These are phyloP conservation scores for Phytopythium helicoides DNA, from an alignment of 352 stramenopile species.

Conservation along the genomic window DNA sequence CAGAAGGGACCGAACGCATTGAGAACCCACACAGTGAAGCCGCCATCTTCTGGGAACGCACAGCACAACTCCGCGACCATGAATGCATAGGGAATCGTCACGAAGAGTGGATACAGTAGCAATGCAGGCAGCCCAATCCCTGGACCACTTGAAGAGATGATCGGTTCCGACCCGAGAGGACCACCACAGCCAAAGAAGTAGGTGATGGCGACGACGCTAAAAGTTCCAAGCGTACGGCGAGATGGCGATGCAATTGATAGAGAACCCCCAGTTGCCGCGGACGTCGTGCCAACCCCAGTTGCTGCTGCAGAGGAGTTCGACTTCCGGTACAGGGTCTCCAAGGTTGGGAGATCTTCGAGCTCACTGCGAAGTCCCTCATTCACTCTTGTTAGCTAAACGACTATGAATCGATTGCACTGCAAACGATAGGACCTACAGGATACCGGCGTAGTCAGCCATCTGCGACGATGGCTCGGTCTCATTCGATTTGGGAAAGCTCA, in stretches of 20 bases:
- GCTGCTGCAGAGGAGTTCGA: slow-evolving; percentile 6
- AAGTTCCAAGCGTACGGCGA: slow-evolving; percentile 29
- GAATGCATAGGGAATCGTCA: slow-evolving; percentile 55
- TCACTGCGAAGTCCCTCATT: slow-evolving; percentile 9
- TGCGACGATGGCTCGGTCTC: not conserved
- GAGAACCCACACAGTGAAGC: slow-evolving; percentile 66
- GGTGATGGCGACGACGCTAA: slow-evolving; percentile 41
- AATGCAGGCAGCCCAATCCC: slow-evolving; percentile 46
- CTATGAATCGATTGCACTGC: not conserved
- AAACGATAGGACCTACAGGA: slow-evolving; percentile 7
- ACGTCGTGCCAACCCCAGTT: not conserved
- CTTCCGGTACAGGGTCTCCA: slow-evolving; percentile 20
- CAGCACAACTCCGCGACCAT: slow-evolving; percentile 67
- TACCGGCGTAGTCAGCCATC: slow-evolving; percentile 2
- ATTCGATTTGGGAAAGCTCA: not conserved
- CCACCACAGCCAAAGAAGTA: slow-evolving; percentile 51
- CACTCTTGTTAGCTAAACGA: not conserved
- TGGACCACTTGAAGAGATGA: slow-evolving; percentile 56
- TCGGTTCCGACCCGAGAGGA: slow-evolving; percentile 49
- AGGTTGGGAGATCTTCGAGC: slow-evolving; percentile 12
- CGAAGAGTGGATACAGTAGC: slow-evolving; percentile 56
- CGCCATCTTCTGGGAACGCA: slow-evolving; percentile 72
- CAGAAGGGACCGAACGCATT: slow-evolving; percentile 77
- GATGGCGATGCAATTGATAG: slow-evolving; percentile 11
- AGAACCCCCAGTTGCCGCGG: not conserved